These are phyloP conservation scores for Collybia mongolica DNA, from an alignment of 768 basidiomycete genomes.

Conservation along the genomic window DNA sequence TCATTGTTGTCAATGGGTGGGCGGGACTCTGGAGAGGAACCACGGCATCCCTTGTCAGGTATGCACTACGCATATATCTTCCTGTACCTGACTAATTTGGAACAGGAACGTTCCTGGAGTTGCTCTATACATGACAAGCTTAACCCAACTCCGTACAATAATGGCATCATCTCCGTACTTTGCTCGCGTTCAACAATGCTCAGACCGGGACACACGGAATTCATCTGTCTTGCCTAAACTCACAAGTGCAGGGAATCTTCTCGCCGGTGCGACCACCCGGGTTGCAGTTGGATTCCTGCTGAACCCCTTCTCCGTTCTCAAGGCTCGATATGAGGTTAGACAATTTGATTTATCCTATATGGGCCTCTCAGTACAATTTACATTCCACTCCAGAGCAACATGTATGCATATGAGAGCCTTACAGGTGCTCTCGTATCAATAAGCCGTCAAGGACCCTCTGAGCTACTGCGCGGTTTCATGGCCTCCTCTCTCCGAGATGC, in stretches of 20 bases:
- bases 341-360: neutral
- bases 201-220: conserved; percentile 17
- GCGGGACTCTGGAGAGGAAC: conserved; percentile 89
- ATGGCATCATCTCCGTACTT: conserved; percentile 79
- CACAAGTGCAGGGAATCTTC: conserved; percentile 74
- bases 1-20: conserved; percentile 63
- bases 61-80: conserved; percentile 9
- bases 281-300: conserved; percentile 79
- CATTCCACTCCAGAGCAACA: conserved; percentile 56
- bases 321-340: conserved; percentile 87
- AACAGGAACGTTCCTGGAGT: conserved; percentile 89
- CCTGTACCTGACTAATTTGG: conserved; percentile 4
- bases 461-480: conserved; percentile 81
- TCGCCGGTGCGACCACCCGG: conserved; percentile 83
- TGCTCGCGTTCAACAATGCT: conserved; percentile 28
- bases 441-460: conserved; percentile 69
- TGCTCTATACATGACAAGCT: conserved; percentile 85
- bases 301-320: conserved; percentile 90
- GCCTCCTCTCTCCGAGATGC: conserved; percentile 93
- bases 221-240: conserved; percentile 68
- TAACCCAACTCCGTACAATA: conserved; percentile 77
- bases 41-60: conserved; percentile 74
- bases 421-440: conserved; percentile 58
- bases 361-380: too few species aligned
- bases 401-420: conserved; percentile 69